Evolutionary conservation across 805 yeast species (phyloP).

Genomic region (Metschnikowia aberdeeniae): DNA sequence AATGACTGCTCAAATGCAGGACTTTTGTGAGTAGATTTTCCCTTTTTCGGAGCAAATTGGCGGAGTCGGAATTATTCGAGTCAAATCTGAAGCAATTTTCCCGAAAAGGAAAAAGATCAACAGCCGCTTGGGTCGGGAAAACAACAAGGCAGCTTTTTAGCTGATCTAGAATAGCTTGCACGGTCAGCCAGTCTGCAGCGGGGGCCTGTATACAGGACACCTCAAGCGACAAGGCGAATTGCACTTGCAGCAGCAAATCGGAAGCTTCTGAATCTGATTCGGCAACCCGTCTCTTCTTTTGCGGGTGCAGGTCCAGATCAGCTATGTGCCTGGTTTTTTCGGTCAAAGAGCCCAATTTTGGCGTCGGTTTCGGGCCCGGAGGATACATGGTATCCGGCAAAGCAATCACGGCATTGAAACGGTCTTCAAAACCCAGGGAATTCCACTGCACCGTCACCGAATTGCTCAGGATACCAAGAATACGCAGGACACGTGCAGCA

Average conservation of each 20-base stretch:
- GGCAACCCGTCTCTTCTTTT: neutral
- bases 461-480: neutral
- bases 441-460: constrained; percentile 5
- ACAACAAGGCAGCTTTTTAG: constrained; percentile 8
- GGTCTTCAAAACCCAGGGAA: constrained; percentile 7
- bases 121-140: constrained; percentile 11
- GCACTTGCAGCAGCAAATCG: neutral
- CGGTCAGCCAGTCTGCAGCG: neutral
- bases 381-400: constrained; percentile 3
- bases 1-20: constrained; percentile 13
- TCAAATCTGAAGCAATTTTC: constrained; percentile 5
- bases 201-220: neutral
- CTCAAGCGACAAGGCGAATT: neutral
- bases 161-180: neutral
- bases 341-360: neutral
- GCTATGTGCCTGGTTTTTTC: neutral
- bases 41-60: constrained; percentile 5
- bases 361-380: neutral
- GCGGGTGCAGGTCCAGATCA: neutral
- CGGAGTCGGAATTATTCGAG: neutral
- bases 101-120: constrained; percentile 6
- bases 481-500: constrained; percentile 13
- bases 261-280: neutral
- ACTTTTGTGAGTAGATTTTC: constrained; percentile 9
- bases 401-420: constrained; percentile 11